These are phyloP conservation scores for Pleurotus djamor DNA, from an alignment of 768 basidiomycete species.

Conservation along the genomic window DNA sequence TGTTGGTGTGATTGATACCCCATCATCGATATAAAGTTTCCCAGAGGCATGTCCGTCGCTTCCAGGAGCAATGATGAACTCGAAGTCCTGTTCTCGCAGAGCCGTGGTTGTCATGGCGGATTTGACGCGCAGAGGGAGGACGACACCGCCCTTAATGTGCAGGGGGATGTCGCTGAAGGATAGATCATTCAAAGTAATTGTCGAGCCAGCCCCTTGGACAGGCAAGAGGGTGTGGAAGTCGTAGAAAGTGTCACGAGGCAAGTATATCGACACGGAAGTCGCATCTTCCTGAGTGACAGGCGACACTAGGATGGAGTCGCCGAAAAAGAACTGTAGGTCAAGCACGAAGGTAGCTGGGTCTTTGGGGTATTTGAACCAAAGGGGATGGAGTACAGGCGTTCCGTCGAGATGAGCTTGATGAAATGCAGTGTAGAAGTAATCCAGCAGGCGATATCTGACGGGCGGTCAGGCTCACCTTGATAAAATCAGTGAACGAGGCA, in stretches of 20 bases:
- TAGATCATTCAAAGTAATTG: slow-evolving; percentile 42
- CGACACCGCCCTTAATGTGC: slow-evolving; percentile 55
- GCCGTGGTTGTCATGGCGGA: slow-evolving; percentile 61
- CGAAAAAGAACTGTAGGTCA: slow-evolving; percentile 71
- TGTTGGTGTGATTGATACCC: slow-evolving; percentile 44
- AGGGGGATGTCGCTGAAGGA: slow-evolving; percentile 59
- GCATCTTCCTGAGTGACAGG: slow-evolving; percentile 63
- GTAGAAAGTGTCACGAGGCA: slow-evolving; percentile 66
- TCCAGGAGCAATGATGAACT: slow-evolving; percentile 61
- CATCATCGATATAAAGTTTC: slow-evolving; percentile 62
- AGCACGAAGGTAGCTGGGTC: slow-evolving; percentile 57
- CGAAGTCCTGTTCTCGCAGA: slow-evolving; percentile 54
- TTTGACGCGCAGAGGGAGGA: slow-evolving; percentile 54
- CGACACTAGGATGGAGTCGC: slow-evolving; percentile 63
- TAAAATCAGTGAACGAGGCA: background rate
- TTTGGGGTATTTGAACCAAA: slow-evolving; percentile 68
- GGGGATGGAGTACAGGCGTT: slow-evolving; percentile 60
- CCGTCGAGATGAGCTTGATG: slow-evolving; percentile 55
- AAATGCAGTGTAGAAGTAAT: slow-evolving; percentile 73
- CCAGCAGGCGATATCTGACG: slow-evolving; percentile 60
- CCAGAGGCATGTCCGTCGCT: slow-evolving; percentile 49
- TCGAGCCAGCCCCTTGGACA: slow-evolving; percentile 44
- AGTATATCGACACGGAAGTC: slow-evolving; percentile 58
- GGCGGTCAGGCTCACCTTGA: background rate
- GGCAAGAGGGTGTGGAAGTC: slow-evolving; percentile 52